Conservation (phyloP, 2,329 filamentous ascomycete genomes). For the Colletotrichum theobromicola region DNA sequence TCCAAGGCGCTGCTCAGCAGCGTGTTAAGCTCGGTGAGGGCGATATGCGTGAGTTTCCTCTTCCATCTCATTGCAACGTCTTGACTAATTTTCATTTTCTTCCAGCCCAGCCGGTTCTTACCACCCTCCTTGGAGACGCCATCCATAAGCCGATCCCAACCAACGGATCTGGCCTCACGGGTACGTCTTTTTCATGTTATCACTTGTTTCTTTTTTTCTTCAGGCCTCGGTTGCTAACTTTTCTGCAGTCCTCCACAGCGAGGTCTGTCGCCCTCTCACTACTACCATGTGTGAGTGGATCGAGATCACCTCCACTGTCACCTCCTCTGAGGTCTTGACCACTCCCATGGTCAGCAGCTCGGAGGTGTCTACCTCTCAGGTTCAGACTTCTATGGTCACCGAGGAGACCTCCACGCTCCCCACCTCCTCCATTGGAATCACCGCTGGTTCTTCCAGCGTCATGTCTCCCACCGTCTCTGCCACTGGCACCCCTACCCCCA, state of each 20-base stretch:
- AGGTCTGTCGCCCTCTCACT: background rate
- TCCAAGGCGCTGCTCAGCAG: background rate
- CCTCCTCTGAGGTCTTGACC: background rate
- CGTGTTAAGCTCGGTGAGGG: background rate
- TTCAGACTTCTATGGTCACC: background rate
- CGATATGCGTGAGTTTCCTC: background rate
- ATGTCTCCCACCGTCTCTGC: background rate
- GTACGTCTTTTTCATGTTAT: background rate
- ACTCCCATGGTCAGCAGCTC: background rate
- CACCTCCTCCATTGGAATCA: background rate
- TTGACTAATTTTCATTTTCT: background rate
- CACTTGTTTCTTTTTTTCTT: background rate
- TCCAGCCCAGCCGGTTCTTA: background rate
- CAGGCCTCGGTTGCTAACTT: background rate
- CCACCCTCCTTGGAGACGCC: background rate
- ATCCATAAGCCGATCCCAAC: background rate
- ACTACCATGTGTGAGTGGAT: background rate
- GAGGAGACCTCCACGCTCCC: background rate
- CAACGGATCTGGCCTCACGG: background rate
- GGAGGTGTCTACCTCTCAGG: background rate
- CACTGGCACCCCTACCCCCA: background rate
- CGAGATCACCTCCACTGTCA: background rate
- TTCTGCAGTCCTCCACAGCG: background rate
- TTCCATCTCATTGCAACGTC: background rate
- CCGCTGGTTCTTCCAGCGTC: background rate